Evolutionary conservation across 495 filamentous ascomycete species (phyloP), one percentile per base, ranked within the genome.

Genomic region (Penicillium fimorum): DNA sequence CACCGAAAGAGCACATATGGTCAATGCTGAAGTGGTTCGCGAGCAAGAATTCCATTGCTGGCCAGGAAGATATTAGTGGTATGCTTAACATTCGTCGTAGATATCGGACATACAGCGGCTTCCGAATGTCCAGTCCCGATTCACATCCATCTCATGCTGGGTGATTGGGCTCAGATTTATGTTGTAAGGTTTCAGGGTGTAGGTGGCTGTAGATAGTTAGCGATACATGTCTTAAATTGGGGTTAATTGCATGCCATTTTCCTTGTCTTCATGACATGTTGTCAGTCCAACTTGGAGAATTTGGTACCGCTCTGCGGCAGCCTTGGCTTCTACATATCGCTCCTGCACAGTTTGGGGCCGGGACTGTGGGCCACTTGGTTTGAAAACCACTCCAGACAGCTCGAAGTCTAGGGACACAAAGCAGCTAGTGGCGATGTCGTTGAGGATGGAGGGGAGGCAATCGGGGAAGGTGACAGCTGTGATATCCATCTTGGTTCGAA

Each of bases 351-450:
- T 76, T 27, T 71, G 72, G 35, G 67, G 66, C 43, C 61, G 64
- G 12, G 50, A 48, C 49, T 51, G 13, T 56, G 66, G 58, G 22
- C 52, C 13, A 22, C 66, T 63, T 41, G 71, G 60, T 18, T 69
- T 55, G 42, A 59, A 62, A 1, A 71, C 58, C 44, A 95, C 85
- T 0, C 90, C 90, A 4, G 85, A 89, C 59, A 94, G 80, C 66
- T 96, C 91, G 22, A 92, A 73, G 60, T 94, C 91, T 38, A 94
- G 65, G 1, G 86, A 66, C 3, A 94, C 84, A 62, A 90, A 92
- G 25, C 76, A 74, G 20, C 87, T 78, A 17, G 80, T 71, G 17
- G 70, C 60, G 32, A 93, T 81, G 17, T 79, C 75, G 9, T 79
- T 62, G 7, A 92, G 66, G 18, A 93, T 78, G 17, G 68, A 67